These are phyloP conservation scores for Hypoxylon sp. DNA, from an alignment of 2,329 filamentous ascomycete genomes.

Conservation along the genomic window DNA sequence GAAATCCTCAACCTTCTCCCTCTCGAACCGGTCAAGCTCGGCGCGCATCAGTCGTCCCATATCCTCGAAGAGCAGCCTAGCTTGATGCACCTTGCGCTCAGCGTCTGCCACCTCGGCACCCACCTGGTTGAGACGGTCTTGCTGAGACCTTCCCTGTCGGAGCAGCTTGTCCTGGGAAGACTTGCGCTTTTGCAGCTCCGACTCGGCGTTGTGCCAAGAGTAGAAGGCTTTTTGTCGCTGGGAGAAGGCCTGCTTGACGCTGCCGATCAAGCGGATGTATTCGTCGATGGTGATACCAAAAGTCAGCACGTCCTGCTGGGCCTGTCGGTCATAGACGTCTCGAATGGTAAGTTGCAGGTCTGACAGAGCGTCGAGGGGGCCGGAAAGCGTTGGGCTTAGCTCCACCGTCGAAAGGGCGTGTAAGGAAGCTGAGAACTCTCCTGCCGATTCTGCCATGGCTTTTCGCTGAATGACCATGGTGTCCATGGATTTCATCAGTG, in stretches of 20 bases:
- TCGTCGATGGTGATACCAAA: slow-evolving; percentile 98
- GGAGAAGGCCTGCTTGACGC: slow-evolving; percentile 89
- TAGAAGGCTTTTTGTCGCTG: slow-evolving; percentile 97
- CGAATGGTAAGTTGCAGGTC: slow-evolving; percentile 93
- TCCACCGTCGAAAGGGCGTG: slow-evolving; percentile 92
- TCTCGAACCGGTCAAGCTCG: slow-evolving; percentile 93
- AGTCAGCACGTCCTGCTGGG: slow-evolving; percentile 94
- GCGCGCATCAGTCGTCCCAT: slow-evolving; percentile 93
- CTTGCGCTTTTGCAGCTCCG: slow-evolving; percentile 89
- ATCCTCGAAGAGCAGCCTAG: slow-evolving; percentile 89
- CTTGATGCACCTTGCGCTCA: slow-evolving; percentile 91
- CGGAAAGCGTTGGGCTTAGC: slow-evolving; percentile 85
- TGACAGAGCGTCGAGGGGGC: slow-evolving; percentile 87
- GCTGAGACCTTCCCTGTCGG: slow-evolving; percentile 91
- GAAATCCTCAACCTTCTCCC: slow-evolving; percentile 98
- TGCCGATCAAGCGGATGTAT: slow-evolving; percentile 95
- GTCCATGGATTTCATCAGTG: slow-evolving; percentile 91
- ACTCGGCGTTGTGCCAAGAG: slow-evolving; percentile 90
- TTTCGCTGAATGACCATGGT: slow-evolving; percentile 91
- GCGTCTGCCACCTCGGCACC: slow-evolving; percentile 94
- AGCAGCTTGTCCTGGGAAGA: slow-evolving; percentile 92
- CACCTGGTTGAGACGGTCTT: slow-evolving; percentile 92
- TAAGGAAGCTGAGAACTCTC: slow-evolving; percentile 92
- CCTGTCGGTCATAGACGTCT: slow-evolving; percentile 95
- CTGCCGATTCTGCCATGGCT: slow-evolving; percentile 89